Evolutionary conservation across 495 filamentous ascomycete genomes (phyloP), one percentile per base, ranked within the genome.

Genomic region (Xanthoparmelia taractica): DNA sequence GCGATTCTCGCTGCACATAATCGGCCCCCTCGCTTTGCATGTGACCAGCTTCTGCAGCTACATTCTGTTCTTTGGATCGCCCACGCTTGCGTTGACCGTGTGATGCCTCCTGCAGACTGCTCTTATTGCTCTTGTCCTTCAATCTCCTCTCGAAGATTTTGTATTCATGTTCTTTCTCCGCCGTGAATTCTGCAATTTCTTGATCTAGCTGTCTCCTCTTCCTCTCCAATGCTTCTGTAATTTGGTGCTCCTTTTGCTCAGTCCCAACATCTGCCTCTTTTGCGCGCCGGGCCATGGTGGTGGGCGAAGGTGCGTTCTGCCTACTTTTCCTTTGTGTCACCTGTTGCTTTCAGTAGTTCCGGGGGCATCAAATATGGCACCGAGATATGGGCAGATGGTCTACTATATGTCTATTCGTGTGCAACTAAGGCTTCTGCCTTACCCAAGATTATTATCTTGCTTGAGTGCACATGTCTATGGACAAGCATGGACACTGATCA

Each of bases 101-200:
- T n/a, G 25, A 17, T 60, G 29, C 27, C 37, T 25, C 23, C 33
- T 34, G 41, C 27, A 17, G 55, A 34, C 23, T 8, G n/a, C 33
- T 33, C 18, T 37, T 20, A 29, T 41, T 38, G 37, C 20, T 41
- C 45, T 20, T 43, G 23, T 27, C 36, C 38, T 64, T 68, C n/a
- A 72, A 54, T 6, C 50, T 56, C n/a, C 54, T 45, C 58, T 73
- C 71, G 31, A 63, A 72, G 2, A 40, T 25, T 33, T 56, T 58
- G 50, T 63, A 72, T 58, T 73, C 71, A 8, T 66, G 59, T 15
- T 71, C 68, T 55, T 71, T 74, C 36, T 40, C 59, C n/a, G 57
- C 65, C 41, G 64, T 69, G 31, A 73, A 71, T 2, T 60, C 66
- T n/a, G 61, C 62, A 47, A 74, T 73, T 50, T 74, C 73, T 33